Evolutionary conservation across 169 alveolate genomes (phyloP), one percentile per base, ranked within the genome.

Genomic region (Fabrea salina): DNA sequence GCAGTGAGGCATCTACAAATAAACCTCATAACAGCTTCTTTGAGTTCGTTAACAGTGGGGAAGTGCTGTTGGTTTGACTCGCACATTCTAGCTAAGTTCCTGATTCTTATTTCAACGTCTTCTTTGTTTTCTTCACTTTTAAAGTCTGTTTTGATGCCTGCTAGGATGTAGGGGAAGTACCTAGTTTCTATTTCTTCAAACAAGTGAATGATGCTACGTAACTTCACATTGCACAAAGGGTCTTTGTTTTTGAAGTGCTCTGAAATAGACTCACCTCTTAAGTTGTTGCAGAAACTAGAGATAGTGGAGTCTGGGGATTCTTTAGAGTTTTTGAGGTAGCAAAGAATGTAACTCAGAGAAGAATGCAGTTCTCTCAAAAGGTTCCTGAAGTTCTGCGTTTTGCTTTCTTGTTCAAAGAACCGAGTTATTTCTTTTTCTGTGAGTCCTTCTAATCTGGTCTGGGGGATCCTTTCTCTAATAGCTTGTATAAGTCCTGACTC

Each of bases 11-110:
- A 16, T 40, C 75, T 64, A 22, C 35, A 39, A 35, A 64, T 64
- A 64, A 64, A 64, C 5, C 75, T 64, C 75, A 64, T 37, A 5
- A 64, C 49, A 35, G 75, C 75, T 6, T 37, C 3, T 64, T 40
- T 41, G 16, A 37, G 2, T 16, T 40, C 30, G 4, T 7, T 0
- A 39, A 32, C 16, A 7, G 32, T 40, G 19, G 56, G 56, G 19
- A 47, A 47, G n/a, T n/a, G n/a, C n/a, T n/a, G n/a, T n/a, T n/a
- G n/a, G n/a, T n/a, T n/a, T n/a, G n/a, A n/a, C n/a, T 47, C 56
- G 19, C 56, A 47, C 56, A 16, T 25, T 47, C 19, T 25, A 47
- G 19, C 19, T 25, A 47, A 47, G 2, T 2, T 2, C 16, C 2
- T n/a, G 0, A 25, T 25, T 56, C 25, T 25, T 25, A 11, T 16